Percentiles rank a stretch among this genome's conserved stretches.
Conservation (phyloP, 75 land plant genomes). For the Adiantum capillusveneris region DNA sequence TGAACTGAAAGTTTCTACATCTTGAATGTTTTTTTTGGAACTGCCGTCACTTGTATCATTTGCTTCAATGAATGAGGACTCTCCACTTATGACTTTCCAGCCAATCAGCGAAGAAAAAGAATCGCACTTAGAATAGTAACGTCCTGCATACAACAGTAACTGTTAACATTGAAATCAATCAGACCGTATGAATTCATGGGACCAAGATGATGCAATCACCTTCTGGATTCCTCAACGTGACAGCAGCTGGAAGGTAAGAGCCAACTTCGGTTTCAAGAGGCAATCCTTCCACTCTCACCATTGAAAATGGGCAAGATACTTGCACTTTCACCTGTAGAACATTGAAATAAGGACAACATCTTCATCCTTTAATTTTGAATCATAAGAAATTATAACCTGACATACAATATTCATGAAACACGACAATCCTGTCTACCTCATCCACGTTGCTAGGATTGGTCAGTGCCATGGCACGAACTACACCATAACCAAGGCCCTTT, state of each 20-base stretch:
- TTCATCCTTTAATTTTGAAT: no score
- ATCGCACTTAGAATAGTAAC: slow-evolving; percentile 62
- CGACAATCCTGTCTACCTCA: slow-evolving; percentile 42
- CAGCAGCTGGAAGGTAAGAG: slow-evolving; percentile 66
- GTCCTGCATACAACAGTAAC: slow-evolving; percentile 39
- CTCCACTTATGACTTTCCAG: slow-evolving; percentile 58
- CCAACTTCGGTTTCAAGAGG: slow-evolving; percentile 78
- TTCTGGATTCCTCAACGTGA: slow-evolving; percentile 49
- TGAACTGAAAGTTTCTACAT: slow-evolving; percentile 10
- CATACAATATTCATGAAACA: neutral
- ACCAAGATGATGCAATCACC: slow-evolving; percentile 32
- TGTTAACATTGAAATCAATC: neutral
- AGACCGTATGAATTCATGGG: neutral
- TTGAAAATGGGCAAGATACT: slow-evolving; percentile 67
- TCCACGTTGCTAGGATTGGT: slow-evolving; percentile 69
- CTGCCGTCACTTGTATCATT: slow-evolving; percentile 17
- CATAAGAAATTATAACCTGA: neutral
- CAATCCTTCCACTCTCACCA: slow-evolving; percentile 48
- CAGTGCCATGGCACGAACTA: slow-evolving; percentile 56
- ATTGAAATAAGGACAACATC: no score
- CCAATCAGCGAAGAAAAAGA: slow-evolving; percentile 45
- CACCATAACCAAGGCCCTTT: slow-evolving; percentile 60
- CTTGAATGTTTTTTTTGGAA: neutral
- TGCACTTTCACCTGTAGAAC: slow-evolving; percentile 47
- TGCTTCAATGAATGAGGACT: slow-evolving; percentile 36